Evolutionary conservation across 2,329 filamentous ascomycete genomes (phyloP).

Genomic region (Aspergillus sp.): DNA sequence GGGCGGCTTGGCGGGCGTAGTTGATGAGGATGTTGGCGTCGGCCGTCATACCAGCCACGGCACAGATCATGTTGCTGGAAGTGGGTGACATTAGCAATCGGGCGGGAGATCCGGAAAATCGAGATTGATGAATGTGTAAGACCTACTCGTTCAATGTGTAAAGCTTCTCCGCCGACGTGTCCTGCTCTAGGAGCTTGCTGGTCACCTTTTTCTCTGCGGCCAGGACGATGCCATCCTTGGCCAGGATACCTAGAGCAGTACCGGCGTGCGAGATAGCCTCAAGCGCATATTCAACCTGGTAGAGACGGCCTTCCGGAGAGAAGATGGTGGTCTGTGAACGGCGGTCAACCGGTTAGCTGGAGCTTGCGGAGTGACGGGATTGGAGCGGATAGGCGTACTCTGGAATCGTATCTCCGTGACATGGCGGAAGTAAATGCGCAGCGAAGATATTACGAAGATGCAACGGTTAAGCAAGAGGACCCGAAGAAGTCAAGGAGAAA

Average conservation of each 20-base stretch:
- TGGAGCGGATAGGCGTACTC: conserved; percentile 60
- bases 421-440: conserved; percentile 54
- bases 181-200: conserved; percentile 97
- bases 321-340: conserved; percentile 89
- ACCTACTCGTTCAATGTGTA: conserved; percentile 97
- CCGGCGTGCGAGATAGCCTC: conserved; percentile 98
- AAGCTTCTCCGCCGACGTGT: conserved; percentile 99
- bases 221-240: conserved; percentile 96
- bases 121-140: neutral
- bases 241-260: conserved; percentile 92
- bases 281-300: conserved; percentile 98
- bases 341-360: conserved; percentile 37
- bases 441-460: conserved; percentile 9
- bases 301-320: conserved; percentile 96
- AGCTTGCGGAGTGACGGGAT: conserved; percentile 25
- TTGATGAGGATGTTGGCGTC: conserved; percentile 99
- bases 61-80: conserved; percentile 97
- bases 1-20: conserved; percentile 94
- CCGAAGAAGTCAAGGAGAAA: conserved; percentile 1
- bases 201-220: conserved; percentile 98
- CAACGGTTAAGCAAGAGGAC: neutral
- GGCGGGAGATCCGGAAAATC: neutral
- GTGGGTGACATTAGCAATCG: neutral
- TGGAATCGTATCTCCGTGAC: conserved; percentile 96
- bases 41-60: conserved; percentile 97